A percentile compares a stretch with the other conserved stretches of the same genome.
Conservation (phyloP, 2,329 filamentous ascomycete genomes). For the Trichoderma atroviride region DNA sequence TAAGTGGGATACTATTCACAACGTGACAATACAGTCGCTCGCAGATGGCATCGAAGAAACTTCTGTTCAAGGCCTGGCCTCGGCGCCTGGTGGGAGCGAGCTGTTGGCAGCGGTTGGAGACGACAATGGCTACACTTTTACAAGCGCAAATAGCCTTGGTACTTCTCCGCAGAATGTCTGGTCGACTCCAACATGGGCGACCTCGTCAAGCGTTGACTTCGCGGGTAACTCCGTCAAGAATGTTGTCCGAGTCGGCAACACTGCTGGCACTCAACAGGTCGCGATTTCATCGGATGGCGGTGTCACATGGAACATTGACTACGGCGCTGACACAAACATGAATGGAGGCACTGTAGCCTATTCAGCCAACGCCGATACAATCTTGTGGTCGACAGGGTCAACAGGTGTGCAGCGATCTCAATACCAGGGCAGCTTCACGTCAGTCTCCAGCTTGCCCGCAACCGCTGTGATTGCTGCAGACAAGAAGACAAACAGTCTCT, state of each 20-base stretch:
- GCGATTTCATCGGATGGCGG: conserved; percentile 17
- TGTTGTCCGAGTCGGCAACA: conserved; percentile 20
- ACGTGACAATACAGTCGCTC: conserved; percentile 20
- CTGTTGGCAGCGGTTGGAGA: conserved; percentile 3
- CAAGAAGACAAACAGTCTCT: conserved; percentile 12
- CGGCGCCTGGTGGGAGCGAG: conserved; percentile 11
- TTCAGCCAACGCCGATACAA: conserved; percentile 15
- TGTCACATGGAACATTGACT: conserved; percentile 16
- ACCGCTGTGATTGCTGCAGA: conserved; percentile 14
- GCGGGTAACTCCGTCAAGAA: conserved; percentile 16
- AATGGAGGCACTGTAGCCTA: conserved; percentile 21
- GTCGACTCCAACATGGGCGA: conserved; percentile 18
- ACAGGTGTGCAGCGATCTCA: conserved; percentile 17
- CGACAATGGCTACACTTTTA: conserved; percentile 13
- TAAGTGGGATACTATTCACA: conserved; percentile 6
- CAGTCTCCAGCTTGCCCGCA: conserved; percentile 13
- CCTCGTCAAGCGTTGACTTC: conserved; percentile 13
- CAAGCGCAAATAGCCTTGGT: background rate
- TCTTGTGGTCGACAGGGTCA: conserved; percentile 17
- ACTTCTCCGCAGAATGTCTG: conserved; percentile 14
- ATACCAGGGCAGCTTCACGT: conserved; percentile 12
- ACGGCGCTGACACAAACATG: conserved; percentile 10
- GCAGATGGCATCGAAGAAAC: conserved; percentile 14
- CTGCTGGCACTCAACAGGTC: conserved; percentile 19
- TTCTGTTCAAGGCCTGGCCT: conserved; percentile 7